Percentiles rank a stretch among this genome's conserved stretches.
These are phyloP conservation scores for Ceratobasidium sp. DNA, from an alignment of 1,284 basidiomycete genomes.

Conservation along the genomic window DNA sequence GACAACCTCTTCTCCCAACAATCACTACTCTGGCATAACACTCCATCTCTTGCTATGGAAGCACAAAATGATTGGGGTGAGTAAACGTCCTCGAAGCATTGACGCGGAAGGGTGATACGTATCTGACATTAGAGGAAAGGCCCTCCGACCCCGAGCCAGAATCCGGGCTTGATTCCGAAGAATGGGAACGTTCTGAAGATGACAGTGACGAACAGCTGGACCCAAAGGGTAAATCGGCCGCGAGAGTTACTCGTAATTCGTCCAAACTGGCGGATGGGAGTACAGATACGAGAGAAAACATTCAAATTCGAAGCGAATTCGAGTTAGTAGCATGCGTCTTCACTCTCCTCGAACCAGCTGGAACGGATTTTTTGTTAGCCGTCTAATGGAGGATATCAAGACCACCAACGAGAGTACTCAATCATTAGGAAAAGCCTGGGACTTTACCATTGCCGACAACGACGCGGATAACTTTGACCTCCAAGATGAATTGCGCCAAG, in stretches of 20 bases:
- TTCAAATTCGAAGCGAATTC: conserved; percentile 56
- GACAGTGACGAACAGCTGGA: conserved; percentile 30
- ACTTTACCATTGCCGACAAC: conserved; percentile 62
- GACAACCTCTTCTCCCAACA: not conserved
- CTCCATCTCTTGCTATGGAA: not conserved
- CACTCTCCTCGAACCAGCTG: not conserved
- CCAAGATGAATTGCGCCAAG: conserved; percentile 75
- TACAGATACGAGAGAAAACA: not conserved
- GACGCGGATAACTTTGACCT: conserved; percentile 76
- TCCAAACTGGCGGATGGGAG: not conserved
- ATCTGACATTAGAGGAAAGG: not conserved
- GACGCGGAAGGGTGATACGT: not conserved
- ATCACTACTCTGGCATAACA: not conserved
- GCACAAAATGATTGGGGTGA: not conserved
- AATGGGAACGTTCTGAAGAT: conserved; percentile 46
- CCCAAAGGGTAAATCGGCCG: not conserved
- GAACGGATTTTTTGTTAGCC: conserved; percentile 59
- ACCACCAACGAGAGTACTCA: conserved; percentile 64
- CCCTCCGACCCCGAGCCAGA: not conserved
- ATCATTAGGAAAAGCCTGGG: conserved; percentile 73
- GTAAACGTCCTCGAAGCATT: not conserved
- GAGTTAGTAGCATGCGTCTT: conserved; percentile 57
- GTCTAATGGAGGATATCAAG: conserved; percentile 69
- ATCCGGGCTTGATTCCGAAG: conserved; percentile 20
- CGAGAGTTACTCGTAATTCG: not conserved